Base-by-base conservation (phyloP, 768 basidiomycete species). In the Cubamyces lactineus region DNA sequence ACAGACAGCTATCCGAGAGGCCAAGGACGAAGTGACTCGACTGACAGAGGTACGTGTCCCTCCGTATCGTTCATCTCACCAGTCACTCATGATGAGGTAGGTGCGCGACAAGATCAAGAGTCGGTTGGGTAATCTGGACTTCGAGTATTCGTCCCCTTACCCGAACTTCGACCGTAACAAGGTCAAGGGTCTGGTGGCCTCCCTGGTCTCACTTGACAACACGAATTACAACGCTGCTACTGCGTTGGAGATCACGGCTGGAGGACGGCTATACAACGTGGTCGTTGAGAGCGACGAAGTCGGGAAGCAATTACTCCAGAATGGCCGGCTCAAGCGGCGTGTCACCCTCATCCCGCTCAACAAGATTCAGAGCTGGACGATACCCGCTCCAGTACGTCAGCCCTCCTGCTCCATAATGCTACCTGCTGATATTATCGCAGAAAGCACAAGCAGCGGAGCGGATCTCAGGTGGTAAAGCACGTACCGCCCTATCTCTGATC, bases 311-410 rank as follows among this genome's bases (percentile, higher is more conserved):
- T 81, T 98, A 24, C 77, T 98, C 49, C 84, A 90, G 71, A 86
- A 89, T 49, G 87, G 88, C 9, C 78, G 79, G 51, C 84, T 98
- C 67, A 88, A 85, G 78, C 94, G 90, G 74, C 86, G 95, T 19
- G 91, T 96, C 19, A 97, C 94, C 0, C 86, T 97, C 73, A 94
- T 98, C 66, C 96, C 96, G 0, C 78, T 99, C 50, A 96, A 89
- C 74, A 96, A 94, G 78, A 96, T 99, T 70, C 85, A 84, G 54
- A 81, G 86, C 1, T 84, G 80, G 67, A 82, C 73, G 42, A 77
- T 86, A 54, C 70, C 79, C 3, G 73, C 79, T 4, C 77, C 91
- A 81, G 81, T 77, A 74, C 19, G 58, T 49, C 43, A 34, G 3
- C 26, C 28, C 7, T 50, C 40, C 16, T 42, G 17, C 7, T 38